Percentiles rank a stretch among this genome's conserved stretches.
phyloP scores from a whole-genome alignment of 176 grass and related monocot species.

The Musa troglodytarum region DNA sequence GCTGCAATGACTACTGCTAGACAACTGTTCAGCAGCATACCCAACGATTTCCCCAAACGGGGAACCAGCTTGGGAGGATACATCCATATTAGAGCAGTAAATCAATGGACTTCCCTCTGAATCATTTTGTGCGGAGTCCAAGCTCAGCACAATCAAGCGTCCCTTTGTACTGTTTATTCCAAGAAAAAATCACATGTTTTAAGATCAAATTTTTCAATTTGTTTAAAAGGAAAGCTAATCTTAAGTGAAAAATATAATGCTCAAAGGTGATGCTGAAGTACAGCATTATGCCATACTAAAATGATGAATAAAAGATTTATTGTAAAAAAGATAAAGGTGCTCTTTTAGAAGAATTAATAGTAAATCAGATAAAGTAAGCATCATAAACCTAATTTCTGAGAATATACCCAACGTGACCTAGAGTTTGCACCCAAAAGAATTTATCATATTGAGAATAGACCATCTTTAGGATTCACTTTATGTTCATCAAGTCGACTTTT shows the following conservation, averaged over 20 bases:
- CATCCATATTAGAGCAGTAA: constrained; percentile 49
- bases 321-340: no score
- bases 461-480: background rate
- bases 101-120: constrained; percentile 38
- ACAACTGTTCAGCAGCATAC: constrained; percentile 60
- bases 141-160: constrained; percentile 74
- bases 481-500: no score
- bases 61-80: constrained; percentile 44
- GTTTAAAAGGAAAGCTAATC: no score
- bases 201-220: no score
- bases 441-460: background rate
- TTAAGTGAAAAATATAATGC: no score
- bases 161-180: constrained; percentile 65
- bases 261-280: no score
- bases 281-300: no score
- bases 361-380: no score
- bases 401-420: no score
- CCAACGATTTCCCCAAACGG: constrained; percentile 61
- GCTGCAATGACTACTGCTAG: constrained; percentile 55
- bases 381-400: no score
- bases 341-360: no score
- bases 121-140: constrained; percentile 48
- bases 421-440: background rate
- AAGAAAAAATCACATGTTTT: constrained; percentile 18
- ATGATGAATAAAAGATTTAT: no score